Evolutionary conservation across 2,329 filamentous ascomycete species (phyloP), one percentile per base, ranked within the genome.

Genomic region (Fusarium euwallaceae): DNA sequence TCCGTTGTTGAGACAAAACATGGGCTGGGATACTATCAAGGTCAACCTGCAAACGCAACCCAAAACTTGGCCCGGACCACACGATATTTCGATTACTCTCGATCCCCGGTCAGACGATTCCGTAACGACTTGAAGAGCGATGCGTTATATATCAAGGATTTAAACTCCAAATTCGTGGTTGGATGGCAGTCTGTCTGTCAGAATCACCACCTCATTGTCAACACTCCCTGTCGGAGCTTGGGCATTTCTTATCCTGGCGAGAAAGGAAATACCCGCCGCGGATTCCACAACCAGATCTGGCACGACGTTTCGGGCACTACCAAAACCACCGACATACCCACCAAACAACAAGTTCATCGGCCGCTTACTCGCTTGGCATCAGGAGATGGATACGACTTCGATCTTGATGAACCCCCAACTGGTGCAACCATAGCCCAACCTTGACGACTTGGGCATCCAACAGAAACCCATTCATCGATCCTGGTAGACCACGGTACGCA

Each of bases 211-310:
- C 10, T 22, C 34, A n/a, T n/a, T n/a, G n/a, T 41, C 59, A 29
- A 32, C 41, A 43, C 39, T 48, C 24, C 56, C 36, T 29, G 22
- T 10, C 36, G 14, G 10, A 60, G 59, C 59, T 43, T 48, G 59
- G 59, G 36, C 59, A 17, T 45, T 61, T 14, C 39, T 48, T 43
- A 36, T 48, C 41, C 27, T 48, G 39, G 22, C 59, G 16, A 61
- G 59, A 45, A 61, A 16, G 59, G 59, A 41, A 45, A 61, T 17
- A 6, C 41, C 36, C 39, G n/a, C 59, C 59, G 59, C 59, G 22
- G 37, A 22, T 22, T 61, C 39, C 27, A 41, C 27, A 12, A 17
- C 59, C 27, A 36, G n/a, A 61, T 45, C 37, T 36, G 27, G 39
- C 34, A 41, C 14, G 22, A n/a, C 34, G 17, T 59, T 3, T 59